phyloP scores from a whole-genome alignment of 202 grass and related monocot genomes.

The Cymbopogon flexuosus region DNA sequence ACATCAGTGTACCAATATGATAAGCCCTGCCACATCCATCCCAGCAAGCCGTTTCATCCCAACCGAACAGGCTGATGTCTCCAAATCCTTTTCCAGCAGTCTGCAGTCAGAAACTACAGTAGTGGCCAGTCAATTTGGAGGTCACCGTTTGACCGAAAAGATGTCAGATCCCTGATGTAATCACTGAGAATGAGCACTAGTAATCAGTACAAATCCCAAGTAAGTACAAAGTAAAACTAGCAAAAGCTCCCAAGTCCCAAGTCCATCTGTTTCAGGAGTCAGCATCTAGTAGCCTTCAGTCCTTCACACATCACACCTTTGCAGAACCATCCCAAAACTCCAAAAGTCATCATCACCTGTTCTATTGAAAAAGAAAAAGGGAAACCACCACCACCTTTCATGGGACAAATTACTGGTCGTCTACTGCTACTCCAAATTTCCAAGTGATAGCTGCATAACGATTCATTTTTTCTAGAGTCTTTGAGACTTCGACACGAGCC shows the following conservation, averaged over 20 bases:
- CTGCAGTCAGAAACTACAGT: background rate
- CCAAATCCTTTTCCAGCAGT: background rate
- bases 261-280: too few relatives aligned
- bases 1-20: background rate
- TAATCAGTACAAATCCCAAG: too few relatives aligned
- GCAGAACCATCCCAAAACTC: background rate
- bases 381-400: background rate
- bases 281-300: too few relatives aligned
- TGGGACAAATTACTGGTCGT: background rate
- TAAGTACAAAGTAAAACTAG: background rate
- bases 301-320: background rate
- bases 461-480: background rate
- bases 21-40: too few relatives aligned
- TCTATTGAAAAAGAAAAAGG: background rate
- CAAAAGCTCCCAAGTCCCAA: background rate
- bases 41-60: too few relatives aligned
- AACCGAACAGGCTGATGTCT: too few relatives aligned
- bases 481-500: background rate
- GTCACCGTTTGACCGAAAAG: background rate
- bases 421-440: background rate
- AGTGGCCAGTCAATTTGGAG: background rate
- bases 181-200: background rate
- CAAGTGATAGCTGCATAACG: background rate
- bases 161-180: background rate
- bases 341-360: background rate